Conservation (phyloP, 2,329 filamentous ascomycete species). For the Fusarium clavum region DNA sequence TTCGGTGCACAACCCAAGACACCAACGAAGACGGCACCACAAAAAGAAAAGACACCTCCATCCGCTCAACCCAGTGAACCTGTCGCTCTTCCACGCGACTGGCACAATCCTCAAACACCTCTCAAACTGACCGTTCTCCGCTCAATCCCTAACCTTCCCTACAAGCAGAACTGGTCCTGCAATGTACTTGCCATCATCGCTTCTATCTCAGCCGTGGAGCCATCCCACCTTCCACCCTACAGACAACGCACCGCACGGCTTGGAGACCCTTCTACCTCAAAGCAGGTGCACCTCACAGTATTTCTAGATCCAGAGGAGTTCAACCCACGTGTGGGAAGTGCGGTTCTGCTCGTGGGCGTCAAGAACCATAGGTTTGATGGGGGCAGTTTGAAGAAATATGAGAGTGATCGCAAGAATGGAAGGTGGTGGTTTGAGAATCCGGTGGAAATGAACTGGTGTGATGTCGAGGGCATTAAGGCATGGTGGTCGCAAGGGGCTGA, state of each 20-base stretch:
- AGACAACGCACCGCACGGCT: conserved; percentile 65
- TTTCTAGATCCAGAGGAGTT: conserved; percentile 66
- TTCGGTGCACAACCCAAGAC: conserved; percentile 24
- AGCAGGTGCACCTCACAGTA: conserved; percentile 65
- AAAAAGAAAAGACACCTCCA: conserved; percentile 5
- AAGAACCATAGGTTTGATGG: conserved; percentile 69
- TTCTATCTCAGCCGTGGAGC: conserved; percentile 60
- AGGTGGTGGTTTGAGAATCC: conserved; percentile 67
- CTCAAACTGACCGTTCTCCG: conserved; percentile 64
- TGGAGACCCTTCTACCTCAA: conserved; percentile 62
- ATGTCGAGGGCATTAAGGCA: conserved; percentile 56
- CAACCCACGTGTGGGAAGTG: conserved; percentile 59
- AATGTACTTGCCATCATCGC: conserved; percentile 65
- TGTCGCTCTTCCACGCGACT: conserved; percentile 55
- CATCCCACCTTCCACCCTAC: conserved; percentile 61
- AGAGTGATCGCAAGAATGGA: conserved; percentile 51
- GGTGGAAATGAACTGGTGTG: conserved; percentile 61
- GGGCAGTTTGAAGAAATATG: conserved; percentile 59
- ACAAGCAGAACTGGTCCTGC: conserved; percentile 68
- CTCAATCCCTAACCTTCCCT: conserved; percentile 64
- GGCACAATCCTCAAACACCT: conserved; percentile 56
- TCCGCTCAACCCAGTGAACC: conserved; percentile 46
- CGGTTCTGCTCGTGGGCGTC: conserved; percentile 64
- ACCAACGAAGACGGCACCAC: conserved; percentile 10
- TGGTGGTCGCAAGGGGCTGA: conserved; percentile 58